Evolutionary conservation across 345 rosid genomes (phyloP).

Genomic region (Heritiera fomes): DNA sequence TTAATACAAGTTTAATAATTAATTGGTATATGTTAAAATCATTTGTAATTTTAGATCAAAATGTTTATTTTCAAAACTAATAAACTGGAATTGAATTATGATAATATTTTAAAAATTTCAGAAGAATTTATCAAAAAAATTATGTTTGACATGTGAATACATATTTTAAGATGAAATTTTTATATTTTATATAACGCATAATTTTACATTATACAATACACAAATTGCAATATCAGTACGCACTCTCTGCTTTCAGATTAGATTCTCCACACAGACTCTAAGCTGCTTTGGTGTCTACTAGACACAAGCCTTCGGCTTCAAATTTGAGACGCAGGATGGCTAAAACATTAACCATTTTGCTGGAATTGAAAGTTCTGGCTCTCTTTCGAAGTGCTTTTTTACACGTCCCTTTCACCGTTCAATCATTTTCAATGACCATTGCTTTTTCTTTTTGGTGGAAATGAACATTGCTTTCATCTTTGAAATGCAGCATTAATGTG

Average conservation of each 20-base stretch:
- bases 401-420: background rate
- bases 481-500: background rate
- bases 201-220: too few species aligned
- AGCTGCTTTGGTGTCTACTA: background rate
- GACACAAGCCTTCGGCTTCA: background rate
- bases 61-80: too few species aligned
- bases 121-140: too few species aligned
- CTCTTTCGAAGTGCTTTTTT: background rate
- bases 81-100: too few species aligned
- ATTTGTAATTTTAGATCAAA: too few species aligned
- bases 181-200: too few species aligned
- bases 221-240: background rate
- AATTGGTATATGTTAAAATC: too few species aligned
- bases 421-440: background rate
- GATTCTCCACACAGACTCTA: background rate
- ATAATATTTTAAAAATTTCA: too few species aligned
- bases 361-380: background rate
- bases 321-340: background rate
- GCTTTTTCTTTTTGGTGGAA: background rate
- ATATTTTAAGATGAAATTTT: too few species aligned
- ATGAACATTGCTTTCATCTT: background rate
- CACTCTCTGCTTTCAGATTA: background rate
- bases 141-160: too few species aligned
- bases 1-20: too few species aligned
- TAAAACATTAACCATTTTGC: background rate